Evolutionary conservation across 2,329 filamentous ascomycete species (phyloP), one percentile per base, ranked within the genome.

Genomic region (Trichophyton schoenleinii): DNA sequence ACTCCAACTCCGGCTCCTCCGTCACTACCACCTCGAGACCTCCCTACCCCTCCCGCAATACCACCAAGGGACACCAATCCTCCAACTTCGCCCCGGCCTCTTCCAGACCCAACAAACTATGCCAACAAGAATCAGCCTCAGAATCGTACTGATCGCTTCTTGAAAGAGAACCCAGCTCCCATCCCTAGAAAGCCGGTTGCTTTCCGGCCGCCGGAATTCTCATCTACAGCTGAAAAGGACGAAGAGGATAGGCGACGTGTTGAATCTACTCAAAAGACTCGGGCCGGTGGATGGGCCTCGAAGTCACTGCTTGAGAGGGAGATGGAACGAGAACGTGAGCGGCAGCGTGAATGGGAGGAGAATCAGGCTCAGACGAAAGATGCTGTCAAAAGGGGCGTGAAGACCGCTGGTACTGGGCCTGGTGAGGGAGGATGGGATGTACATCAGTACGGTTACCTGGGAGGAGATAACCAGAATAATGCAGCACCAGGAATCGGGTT

Each of bases 311-410:
- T 86, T 2, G 83, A 86, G 68, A 80, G 83, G 6, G 84, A 87
- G 66, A 87, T 86, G 84, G 83, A 87, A 69, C 80, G 82, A 20
- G 84, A 87, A 68, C 79, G 83, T 15, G 81, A 85, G 67, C 78
- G 83, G 55, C 84, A 86, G 68, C 76, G 78, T 42, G 84, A 87
- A 63, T 87, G 84, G 84, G 83, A 86, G 68, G 80, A 84, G 52
- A 75, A 74, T 20, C 84, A 87, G 68, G 77, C 81, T 59, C 76
- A 74, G 15, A 75, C 78, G 0, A 73, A 76, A 60, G 75, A 74
- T 36, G 78, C 78, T 0, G 75, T 78, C 1, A 74, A 76, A 46
- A 68, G 70, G 2, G 77, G 75, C 11, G 73, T 75, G 61, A 71
- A 76, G 6, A 77, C 77, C 0, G 72, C 76, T 3, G 78, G 79